Conservation (phyloP, 2,329 filamentous ascomycete genomes). For the Fragosphaeria purpurea region DNA sequence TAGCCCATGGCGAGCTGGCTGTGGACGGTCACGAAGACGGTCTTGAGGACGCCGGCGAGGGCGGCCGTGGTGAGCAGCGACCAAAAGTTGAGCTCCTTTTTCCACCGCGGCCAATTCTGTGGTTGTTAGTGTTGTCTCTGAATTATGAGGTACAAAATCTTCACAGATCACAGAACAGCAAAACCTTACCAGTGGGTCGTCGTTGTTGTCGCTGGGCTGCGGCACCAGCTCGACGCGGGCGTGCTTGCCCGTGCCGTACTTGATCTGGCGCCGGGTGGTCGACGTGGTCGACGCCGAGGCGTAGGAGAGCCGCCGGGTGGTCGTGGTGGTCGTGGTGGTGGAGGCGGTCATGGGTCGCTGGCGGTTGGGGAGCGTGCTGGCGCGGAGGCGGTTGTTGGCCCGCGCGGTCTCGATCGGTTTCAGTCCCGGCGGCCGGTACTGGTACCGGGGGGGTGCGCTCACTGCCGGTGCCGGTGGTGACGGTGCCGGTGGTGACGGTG, state of each 20-base stretch:
- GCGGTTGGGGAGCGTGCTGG: no score
- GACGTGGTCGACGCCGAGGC: slow-evolving; percentile 25
- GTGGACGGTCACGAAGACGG: slow-evolving; percentile 40
- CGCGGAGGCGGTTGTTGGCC: neutral
- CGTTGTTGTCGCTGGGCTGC: slow-evolving; percentile 43
- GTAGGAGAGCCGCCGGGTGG: slow-evolving; percentile 24
- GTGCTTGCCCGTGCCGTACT: slow-evolving; percentile 33
- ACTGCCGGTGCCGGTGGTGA: neutral
- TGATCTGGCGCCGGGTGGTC: slow-evolving; percentile 28
- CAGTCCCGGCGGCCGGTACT: neutral
- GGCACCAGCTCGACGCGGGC: slow-evolving; percentile 38
- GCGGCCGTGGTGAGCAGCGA: slow-evolving; percentile 37
- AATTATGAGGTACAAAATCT: no score
- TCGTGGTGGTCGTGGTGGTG: neutral
- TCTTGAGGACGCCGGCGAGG: slow-evolving; percentile 42
- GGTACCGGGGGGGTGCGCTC: neutral
- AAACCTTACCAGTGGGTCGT: slow-evolving; percentile 41
- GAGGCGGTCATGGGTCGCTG: no score
- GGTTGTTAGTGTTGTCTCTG: neutral
- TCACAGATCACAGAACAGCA: no score
- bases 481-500: neutral
- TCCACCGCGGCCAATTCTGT: slow-evolving; percentile 47
- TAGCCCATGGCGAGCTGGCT: slow-evolving; percentile 32
- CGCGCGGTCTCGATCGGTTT: neutral
- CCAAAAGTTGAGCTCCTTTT: slow-evolving; percentile 40